Evolutionary conservation across 257 asterid genomes (phyloP).

Genomic region (Nicotiana tabacum): DNA sequence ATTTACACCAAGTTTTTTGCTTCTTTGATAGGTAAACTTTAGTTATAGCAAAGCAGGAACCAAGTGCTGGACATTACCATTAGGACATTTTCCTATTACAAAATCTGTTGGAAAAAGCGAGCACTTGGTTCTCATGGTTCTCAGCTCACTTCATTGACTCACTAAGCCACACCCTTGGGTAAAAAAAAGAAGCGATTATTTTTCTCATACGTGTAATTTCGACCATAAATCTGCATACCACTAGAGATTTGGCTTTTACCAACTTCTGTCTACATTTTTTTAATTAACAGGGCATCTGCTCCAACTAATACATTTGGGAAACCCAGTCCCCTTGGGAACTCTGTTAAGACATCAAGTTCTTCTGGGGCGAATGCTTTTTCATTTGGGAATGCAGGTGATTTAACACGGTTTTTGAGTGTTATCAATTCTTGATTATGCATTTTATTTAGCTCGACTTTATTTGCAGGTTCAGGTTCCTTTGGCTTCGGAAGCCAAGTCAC

Average conservation of each 20-base stretch:
- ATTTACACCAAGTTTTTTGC: neutral
- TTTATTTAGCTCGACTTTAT: constrained; percentile 15
- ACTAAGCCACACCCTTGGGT: too few relatives aligned
- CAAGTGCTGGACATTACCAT: too few relatives aligned
- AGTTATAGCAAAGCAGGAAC: too few relatives aligned
- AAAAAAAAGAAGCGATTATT: too few relatives aligned
- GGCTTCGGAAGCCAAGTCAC: constrained; percentile 36
- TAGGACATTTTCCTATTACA: too few relatives aligned
- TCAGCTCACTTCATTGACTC: too few relatives aligned
- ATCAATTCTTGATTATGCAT: neutral
- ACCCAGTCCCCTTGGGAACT: constrained; percentile 39
- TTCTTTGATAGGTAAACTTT: neutral
- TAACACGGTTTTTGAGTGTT: neutral
- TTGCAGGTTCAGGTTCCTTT: constrained; percentile 50
- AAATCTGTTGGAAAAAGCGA: too few relatives aligned
- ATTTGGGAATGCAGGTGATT: constrained; percentile 29
- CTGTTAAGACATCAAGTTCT: constrained; percentile 36
- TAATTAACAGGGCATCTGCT: constrained; percentile 50
- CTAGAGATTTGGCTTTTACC: too few relatives aligned
- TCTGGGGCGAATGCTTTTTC: constrained; percentile 35
- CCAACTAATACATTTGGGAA: constrained; percentile 65
- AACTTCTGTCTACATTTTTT: neutral
- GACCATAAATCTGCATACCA: too few relatives aligned
- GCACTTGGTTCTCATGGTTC: too few relatives aligned
- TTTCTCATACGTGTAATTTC: too few relatives aligned